Evolutionary conservation across 2,329 filamentous ascomycete species (phyloP).

Genomic region (Aspergillus phoenicis): DNA sequence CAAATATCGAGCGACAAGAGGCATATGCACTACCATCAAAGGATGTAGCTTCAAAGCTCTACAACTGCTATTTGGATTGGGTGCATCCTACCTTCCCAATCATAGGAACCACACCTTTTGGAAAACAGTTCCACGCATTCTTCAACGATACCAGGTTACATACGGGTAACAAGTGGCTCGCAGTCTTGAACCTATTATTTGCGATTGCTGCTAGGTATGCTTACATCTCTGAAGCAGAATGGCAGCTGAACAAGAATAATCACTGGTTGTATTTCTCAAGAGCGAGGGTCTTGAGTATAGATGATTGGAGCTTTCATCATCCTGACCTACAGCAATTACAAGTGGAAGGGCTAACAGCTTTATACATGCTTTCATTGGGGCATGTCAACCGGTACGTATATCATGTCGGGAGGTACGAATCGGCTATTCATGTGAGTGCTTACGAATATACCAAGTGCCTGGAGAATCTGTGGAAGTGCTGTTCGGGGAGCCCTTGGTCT

Average conservation of each 20-base stretch:
- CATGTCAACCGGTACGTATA: conserved; percentile 47
- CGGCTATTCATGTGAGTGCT: not conserved
- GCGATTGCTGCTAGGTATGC: conserved; percentile 46
- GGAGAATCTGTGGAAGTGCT: conserved; percentile 46
- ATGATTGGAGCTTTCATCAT: conserved; percentile 44
- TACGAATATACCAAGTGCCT: conserved; percentile 36
- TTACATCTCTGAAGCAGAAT: conserved; percentile 40
- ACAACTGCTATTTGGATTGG: conserved; percentile 44
- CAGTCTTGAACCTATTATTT: conserved; percentile 50
- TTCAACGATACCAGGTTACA: conserved; percentile 36
- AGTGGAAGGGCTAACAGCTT: conserved; percentile 44
- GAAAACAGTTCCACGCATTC: conserved; percentile 45
- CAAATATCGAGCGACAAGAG: conserved; percentile 37
- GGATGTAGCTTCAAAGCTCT: conserved; percentile 41
- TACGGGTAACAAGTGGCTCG: conserved; percentile 46
- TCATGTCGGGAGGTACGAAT: not conserved
- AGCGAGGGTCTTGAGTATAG: conserved; percentile 42
- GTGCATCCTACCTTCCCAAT: conserved; percentile 51
- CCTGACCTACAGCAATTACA: conserved; percentile 49
- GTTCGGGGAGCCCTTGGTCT: conserved; percentile 45
- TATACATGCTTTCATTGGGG: conserved; percentile 44
- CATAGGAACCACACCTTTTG: conserved; percentile 45
- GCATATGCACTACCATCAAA: conserved; percentile 41
- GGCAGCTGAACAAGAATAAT: conserved; percentile 40
- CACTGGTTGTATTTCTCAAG: conserved; percentile 46